A percentile compares a stretch with the other conserved stretches of the same genome.
phyloP scores from a whole-genome alignment of 345 rosid genomes.

The Euphorbia lathyris region DNA sequence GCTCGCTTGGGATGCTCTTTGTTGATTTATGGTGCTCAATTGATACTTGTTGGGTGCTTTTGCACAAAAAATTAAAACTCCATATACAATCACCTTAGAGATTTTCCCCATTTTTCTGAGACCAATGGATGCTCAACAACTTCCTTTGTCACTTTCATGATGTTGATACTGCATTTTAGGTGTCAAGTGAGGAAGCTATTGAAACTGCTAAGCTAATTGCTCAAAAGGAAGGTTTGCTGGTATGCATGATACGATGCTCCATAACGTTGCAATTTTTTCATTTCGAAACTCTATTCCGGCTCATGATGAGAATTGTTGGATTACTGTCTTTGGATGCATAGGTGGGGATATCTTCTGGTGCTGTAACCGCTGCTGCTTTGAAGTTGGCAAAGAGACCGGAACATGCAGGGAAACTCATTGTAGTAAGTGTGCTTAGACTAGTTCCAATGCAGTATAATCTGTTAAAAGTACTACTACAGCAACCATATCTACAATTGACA shows the following conservation, averaged over 20 bases:
- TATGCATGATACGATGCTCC: background rate
- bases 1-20: too few species aligned
- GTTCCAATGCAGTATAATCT: background rate
- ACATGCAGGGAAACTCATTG: constrained; percentile 80
- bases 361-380: constrained; percentile 75
- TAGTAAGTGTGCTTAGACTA: constrained; percentile 42
- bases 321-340: constrained; percentile 9
- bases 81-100: too few species aligned
- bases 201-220: constrained; percentile 48
- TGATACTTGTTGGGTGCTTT: too few species aligned
- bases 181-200: constrained; percentile 50
- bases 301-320: too few species aligned
- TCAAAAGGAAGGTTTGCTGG: constrained; percentile 52
- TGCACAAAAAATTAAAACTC: too few species aligned
- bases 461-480: too few species aligned
- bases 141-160: too few species aligned
- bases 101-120: too few species aligned
- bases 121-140: too few species aligned
- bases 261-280: background rate
- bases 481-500: too few species aligned
- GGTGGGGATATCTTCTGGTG: constrained; percentile 97
- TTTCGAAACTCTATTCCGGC: background rate
- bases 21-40: too few species aligned
- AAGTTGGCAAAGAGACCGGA: constrained; percentile 82
- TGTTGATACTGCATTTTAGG: constrained; percentile 23